Percentiles rank a stretch among this genome's conserved stretches.
These are phyloP conservation scores for Cladosporium sp. DNA, from an alignment of 2,329 filamentous ascomycete species.

Conservation along the genomic window DNA sequence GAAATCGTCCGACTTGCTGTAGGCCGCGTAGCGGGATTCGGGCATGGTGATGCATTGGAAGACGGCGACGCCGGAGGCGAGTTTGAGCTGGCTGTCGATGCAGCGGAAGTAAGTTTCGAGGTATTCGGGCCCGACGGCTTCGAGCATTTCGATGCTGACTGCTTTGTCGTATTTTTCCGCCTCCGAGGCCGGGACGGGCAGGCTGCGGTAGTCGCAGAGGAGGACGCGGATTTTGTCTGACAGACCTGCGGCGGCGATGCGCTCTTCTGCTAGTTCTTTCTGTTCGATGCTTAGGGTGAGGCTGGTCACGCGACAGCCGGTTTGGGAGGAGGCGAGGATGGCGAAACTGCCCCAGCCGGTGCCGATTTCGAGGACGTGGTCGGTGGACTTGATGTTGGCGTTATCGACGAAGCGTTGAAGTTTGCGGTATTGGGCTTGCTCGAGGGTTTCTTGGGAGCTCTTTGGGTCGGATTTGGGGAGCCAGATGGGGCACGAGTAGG, in stretches of 20 bases:
- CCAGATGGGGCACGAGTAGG: slow-evolving; percentile 69
- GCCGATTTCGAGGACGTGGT: slow-evolving; percentile 70
- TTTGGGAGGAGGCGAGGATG: slow-evolving; percentile 61
- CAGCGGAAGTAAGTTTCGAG: slow-evolving; percentile 63
- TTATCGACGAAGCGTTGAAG: slow-evolving; percentile 61
- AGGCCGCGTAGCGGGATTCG: slow-evolving; percentile 60
- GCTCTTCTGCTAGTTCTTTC: slow-evolving; percentile 60
- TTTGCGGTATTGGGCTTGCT: slow-evolving; percentile 64
- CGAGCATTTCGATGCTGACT: slow-evolving; percentile 72
- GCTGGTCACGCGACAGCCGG: slow-evolving; percentile 64
- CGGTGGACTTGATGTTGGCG: slow-evolving; percentile 56
- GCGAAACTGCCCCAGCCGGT: slow-evolving; percentile 73
- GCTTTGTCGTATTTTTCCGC: slow-evolving; percentile 59
- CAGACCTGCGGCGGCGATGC: slow-evolving; percentile 58
- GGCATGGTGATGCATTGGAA: slow-evolving; percentile 78
- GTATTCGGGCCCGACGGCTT: slow-evolving; percentile 66
- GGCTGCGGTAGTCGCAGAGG: slow-evolving; percentile 63
- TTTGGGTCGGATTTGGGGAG: slow-evolving; percentile 39
- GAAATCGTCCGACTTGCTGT: slow-evolving; percentile 65
- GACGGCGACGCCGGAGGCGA: slow-evolving; percentile 60
- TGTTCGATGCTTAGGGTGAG: slow-evolving; percentile 66
- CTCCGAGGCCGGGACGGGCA: slow-evolving; percentile 44
- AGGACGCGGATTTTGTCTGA: slow-evolving; percentile 58
- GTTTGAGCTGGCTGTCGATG: slow-evolving; percentile 60
- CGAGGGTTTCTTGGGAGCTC: slow-evolving; percentile 52